A percentile compares a stretch with the other conserved stretches of the same genome.
Evolutionary conservation across 2,329 filamentous ascomycete species (phyloP).

Genomic region (Helminthosporium solani): DNA sequence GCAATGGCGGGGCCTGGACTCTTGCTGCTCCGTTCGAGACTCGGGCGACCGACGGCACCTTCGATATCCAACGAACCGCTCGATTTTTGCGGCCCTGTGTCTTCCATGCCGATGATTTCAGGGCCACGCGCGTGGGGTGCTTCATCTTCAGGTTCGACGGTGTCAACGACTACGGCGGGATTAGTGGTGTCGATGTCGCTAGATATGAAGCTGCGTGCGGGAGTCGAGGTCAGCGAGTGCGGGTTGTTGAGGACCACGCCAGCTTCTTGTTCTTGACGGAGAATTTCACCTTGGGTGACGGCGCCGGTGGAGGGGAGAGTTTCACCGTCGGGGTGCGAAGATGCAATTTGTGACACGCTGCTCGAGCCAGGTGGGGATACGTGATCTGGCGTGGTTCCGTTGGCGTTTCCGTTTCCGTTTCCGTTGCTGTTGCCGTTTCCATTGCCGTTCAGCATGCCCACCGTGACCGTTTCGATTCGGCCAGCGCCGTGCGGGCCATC

Average conservation of each 20-base stretch:
- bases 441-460: slow-evolving; percentile 55
- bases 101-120: slow-evolving; percentile 78
- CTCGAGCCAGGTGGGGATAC: slow-evolving; percentile 5
- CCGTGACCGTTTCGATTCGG: slow-evolving; percentile 76
- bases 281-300: slow-evolving; percentile 74
- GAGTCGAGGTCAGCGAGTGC: slow-evolving; percentile 27
- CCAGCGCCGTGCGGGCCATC: slow-evolving; percentile 78
- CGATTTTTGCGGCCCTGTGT: slow-evolving; percentile 78
- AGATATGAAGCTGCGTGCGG: slow-evolving; percentile 26
- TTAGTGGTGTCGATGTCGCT: neutral
- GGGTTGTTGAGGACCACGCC: slow-evolving; percentile 67
- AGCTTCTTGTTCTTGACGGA: slow-evolving; percentile 82
- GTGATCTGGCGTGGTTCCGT: slow-evolving; percentile 1
- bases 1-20: slow-evolving; percentile 22
- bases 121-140: slow-evolving; percentile 80
- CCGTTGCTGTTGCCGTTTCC: too few species aligned
- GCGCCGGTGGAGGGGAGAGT: slow-evolving; percentile 39
- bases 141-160: slow-evolving; percentile 54
- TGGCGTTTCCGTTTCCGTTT: too few species aligned
- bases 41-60: slow-evolving; percentile 39
- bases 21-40: slow-evolving; percentile 28
- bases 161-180: slow-evolving; percentile 34
- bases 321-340: slow-evolving; percentile 37
- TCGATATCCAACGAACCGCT: slow-evolving; percentile 38
- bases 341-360: slow-evolving; percentile 30